Evolutionary conservation across 768 basidiomycete genomes (phyloP), one percentile per base, ranked within the genome.

Genomic region (Neoboletus magnificus): DNA sequence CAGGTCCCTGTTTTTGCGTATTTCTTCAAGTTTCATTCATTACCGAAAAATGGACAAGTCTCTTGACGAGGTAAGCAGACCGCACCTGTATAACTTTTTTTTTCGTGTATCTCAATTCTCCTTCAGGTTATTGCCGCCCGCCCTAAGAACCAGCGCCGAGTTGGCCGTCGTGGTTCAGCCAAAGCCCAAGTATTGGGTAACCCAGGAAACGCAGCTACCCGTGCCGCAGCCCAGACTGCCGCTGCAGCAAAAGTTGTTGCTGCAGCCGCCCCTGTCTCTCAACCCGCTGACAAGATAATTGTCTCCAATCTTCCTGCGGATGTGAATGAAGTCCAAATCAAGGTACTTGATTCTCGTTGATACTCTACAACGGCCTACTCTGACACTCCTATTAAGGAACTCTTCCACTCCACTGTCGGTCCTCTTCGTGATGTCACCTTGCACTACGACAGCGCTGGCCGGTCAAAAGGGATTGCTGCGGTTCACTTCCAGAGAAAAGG

Each of bases 231-330:
- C 20, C 75, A 74, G 29, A 81, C 74, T n/a, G 67, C 66, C 1
- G 69, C 75, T 32, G 75, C 74, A 22, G 61, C 74, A 8, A 76
- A 78, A 58, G 67, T 78, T 35, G 76, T 77, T 33, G 66, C 72
- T 8, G 63, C 79, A 12, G 58, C 79, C 23, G 62, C 72, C 20
- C 73, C 80, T 45, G 68, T 77, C 7, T 52, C 71, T 35, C 70
- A 69, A 18, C 55, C 70, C 1, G 79, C 91, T 2, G 86, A 91
- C 71, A 98, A 98, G 77, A 95, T 98, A 62, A 92, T 98, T 64
- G 92, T 99, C 52, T 93, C 91, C 60, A 95, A 95, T 71, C 85
- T 99, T 43, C 96, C 96, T 32, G 68, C 72, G 8, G 96, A 99
- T 67, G 96, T 99, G 51, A 96, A 93, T 62, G 95, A 98, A 71